Evolutionary conservation across 495 filamentous ascomycete genomes (phyloP), one percentile per base, ranked within the genome.

Genomic region (Xylaria grammica): DNA sequence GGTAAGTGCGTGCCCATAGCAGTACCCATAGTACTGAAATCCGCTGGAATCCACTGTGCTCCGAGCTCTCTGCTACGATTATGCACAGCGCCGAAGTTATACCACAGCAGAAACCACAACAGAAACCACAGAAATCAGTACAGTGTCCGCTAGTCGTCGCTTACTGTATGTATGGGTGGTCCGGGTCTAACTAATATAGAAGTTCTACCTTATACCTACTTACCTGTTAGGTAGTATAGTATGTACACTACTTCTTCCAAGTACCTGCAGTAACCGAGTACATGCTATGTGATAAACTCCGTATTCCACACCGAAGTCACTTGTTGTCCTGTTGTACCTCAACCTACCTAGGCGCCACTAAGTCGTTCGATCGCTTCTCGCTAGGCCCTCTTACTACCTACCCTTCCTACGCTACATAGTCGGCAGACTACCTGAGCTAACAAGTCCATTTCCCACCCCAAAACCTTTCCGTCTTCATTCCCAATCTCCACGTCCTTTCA

Each of bases 401-500:
- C 3, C 40, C n/a, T n/a, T n/a, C n/a, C n/a, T n/a, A n/a, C n/a
- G n/a, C n/a, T n/a, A n/a, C n/a, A n/a, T n/a, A n/a, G n/a, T n/a
- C n/a, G n/a, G n/a, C n/a, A n/a, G n/a, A n/a, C n/a, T n/a, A n/a
- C n/a, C n/a, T n/a, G n/a, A 9, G 17, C 5, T 3, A 63, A 38
- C 29, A 53, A 42, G 50, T 27, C 50, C 60, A 55, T 63, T 44
- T 54, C 60, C 60, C 60, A 46, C 46, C 49, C 60, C 51, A 20
- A 63, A 63, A 63, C 29, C 40, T 52, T 48, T 49, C 38, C 44
- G 6, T 17, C 38, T 32, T 55, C 60, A 52, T 63, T 63, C 60
- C 40, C 60, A 54, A 48, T 34, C 50, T 63, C 51, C 55, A 48
- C n/a, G 49, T 45, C 55, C 34, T 58, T 62, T 55, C 50, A 62